Conservation (phyloP, 495 filamentous ascomycete species). For the Penicillium cataractarum region DNA sequence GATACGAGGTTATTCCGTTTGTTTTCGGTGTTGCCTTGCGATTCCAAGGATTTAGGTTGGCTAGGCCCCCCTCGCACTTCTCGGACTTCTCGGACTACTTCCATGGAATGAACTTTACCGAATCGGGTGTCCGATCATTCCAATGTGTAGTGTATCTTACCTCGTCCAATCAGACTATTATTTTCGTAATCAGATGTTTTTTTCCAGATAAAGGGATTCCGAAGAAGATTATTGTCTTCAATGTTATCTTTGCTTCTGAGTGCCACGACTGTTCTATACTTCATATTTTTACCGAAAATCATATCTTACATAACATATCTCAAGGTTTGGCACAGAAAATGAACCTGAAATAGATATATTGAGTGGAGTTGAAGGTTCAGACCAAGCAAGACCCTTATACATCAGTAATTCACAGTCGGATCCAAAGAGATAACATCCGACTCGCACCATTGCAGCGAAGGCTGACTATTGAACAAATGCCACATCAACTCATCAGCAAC, state of each 20-base stretch:
- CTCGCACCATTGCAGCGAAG: slow-evolving; percentile 32
- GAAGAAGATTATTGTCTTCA: too few species aligned
- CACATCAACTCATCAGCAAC: slow-evolving; percentile 33
- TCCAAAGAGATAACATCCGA: slow-evolving; percentile 9
- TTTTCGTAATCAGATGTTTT: too few species aligned
- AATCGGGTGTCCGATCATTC: slow-evolving; percentile 5
- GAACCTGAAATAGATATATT: background rate
- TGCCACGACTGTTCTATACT: background rate
- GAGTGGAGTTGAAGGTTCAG: background rate
- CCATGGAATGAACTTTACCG: background rate
- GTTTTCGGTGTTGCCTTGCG: background rate
- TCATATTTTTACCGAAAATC: background rate
- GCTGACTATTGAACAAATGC: slow-evolving; percentile 36
- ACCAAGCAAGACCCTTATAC: background rate
- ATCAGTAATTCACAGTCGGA: background rate
- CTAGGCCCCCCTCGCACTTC: background rate
- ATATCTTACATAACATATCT: background rate
- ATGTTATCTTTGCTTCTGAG: too few species aligned
- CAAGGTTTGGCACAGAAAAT: background rate
- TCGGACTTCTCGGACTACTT: background rate
- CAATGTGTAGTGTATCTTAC: background rate
- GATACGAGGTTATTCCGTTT: background rate
- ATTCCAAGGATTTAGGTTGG: background rate
- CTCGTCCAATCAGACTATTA: too few species aligned
- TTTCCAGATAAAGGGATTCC: too few species aligned